Base-by-base conservation (phyloP, 1,284 basidiomycete genomes). In the Mycosarcoma mackinlayi region DNA sequence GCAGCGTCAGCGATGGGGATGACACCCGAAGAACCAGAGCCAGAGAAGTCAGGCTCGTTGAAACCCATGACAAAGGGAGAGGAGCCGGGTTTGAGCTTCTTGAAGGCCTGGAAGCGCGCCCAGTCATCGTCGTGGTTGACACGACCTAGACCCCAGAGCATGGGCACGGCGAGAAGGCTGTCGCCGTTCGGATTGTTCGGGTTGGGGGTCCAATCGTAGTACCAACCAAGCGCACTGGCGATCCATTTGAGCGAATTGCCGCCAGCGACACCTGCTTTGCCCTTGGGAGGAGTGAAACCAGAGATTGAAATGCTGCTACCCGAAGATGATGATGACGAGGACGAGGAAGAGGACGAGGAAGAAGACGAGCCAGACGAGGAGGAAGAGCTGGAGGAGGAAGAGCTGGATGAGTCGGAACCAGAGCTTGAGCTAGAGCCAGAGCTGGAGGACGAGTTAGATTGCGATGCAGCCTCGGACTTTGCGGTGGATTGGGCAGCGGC, bases 221-320 rank as follows among this genome's bases (percentile, higher is more conserved):
- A 70, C 61, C 69, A 74, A 21, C 73, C 63, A 24, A 77, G 59
- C 18, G 51, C 23, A 4, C 40, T 40, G 51, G 27, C 28, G 21
- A 52, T 60, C 59, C 56, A 73, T 27, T 67, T 64, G 56, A 77
- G 66, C 34, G 71, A 75, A 42, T 77, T 57, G 25, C 75, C 75
- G 35, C 75, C 75, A 30, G 75, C 74, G 27, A 76, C 62, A 60
- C 75, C 75, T 23, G 69, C 73, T 48, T 77, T 77, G 52, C 60
- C 66, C 16, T 60, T 64, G 31, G 64, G 61, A 33, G 72, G 75
- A 7, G 61, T 62, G 37, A 67, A 52, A 13, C 63, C 61, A 25
- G 54, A 34, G 46, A 55, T 51, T 3, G 57, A 60, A 34, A 56
- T 58, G 30, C 30, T 48, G 28, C 52, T 52, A 6, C 41, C 27